Base-by-base conservation (phyloP, 1,284 basidiomycete species). In the Cryptococcus jaspeensis region DNA sequence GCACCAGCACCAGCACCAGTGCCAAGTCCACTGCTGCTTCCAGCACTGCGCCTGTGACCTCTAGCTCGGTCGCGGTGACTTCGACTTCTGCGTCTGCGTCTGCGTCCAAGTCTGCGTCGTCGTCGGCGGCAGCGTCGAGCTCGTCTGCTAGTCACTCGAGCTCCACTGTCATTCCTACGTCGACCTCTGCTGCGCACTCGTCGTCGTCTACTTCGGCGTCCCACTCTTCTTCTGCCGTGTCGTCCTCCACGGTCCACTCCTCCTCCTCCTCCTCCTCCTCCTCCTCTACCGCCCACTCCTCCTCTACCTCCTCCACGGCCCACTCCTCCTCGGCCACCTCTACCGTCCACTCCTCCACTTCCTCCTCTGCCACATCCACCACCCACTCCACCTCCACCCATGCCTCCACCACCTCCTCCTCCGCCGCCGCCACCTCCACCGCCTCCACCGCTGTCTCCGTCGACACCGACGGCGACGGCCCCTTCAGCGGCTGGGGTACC, bases 401-500 rank as follows among this genome's bases (percentile, higher is more conserved):
- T 6, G 15, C 52, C 16, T 25, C 59, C 1, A 44, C 45, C 2
- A 37, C 53, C 2, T 37, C 55, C 3, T 42, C 52, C 3, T 8
- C 47, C n/a, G 28, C 55, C 5, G 25, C 59, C 7, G 32, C 52
- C 38, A 37, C 22, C 35, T 16, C 22, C 39, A 8, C 49, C 38
- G 43, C 53, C 7, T 18, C 58, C n/a, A 44, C 57, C 15, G 35
- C 59, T 5, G 42, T 63, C 18, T 66, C 67, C 1, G 65, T 56
- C 7, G 74, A 75, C 56, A 47, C 61, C 0, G 64, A 61, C 20
- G 75, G 75, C 15, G 64, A 65, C 39, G 74, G 72, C 5, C 72
- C 75, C 1, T 76, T 70, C 70, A 56, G 58, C 18, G 75, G 75
- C 15, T 62, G 65, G 52, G 68, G 67, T 11, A 77, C 77, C 3